A percentile compares a stretch with the other conserved stretches of the same genome.
Conservation (phyloP, 1,139 yeast genomes). For the Yamadazyma siamensis region DNA sequence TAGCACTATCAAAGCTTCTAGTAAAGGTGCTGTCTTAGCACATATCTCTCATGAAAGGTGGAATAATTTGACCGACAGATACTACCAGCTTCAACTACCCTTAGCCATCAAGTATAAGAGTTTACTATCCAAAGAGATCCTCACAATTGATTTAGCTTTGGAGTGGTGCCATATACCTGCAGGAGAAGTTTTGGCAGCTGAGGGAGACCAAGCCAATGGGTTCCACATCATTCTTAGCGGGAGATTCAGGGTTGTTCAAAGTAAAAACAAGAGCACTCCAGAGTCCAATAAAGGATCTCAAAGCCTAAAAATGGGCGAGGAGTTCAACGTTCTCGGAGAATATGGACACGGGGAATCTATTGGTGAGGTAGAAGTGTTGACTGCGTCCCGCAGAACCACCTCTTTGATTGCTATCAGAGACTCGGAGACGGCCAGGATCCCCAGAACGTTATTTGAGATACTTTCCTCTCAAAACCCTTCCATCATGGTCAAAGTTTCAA, state of each 20-base stretch:
- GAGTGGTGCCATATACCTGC: conserved; percentile 94
- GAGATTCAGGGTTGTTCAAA: conserved; percentile 63
- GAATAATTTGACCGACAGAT: conserved; percentile 68
- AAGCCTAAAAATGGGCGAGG: conserved; percentile 21
- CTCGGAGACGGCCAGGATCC: conserved; percentile 90
- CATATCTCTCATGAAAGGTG: conserved; percentile 61
- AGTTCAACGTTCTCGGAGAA: conserved; percentile 58
- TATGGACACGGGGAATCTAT: conserved; percentile 92
- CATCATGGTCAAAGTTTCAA: conserved; percentile 83
- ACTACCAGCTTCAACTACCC: conserved; percentile 71
- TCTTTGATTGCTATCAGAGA: conserved; percentile 88
- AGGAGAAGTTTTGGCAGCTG: conserved; percentile 74
- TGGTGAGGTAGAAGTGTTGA: conserved; percentile 92
- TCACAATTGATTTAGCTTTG: conserved; percentile 82
- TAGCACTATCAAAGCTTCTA: conserved; percentile 62
- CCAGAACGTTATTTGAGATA: conserved; percentile 82
- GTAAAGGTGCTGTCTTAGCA: conserved; percentile 61
- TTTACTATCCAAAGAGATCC: conserved; percentile 61
- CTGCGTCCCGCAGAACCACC: conserved; percentile 70
- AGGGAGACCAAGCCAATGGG: conserved; percentile 89
- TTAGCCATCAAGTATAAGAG: conserved; percentile 71
- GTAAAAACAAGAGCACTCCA: conserved; percentile 7
- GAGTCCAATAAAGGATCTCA: conserved; percentile 15
- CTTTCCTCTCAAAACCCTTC: conserved; percentile 83
- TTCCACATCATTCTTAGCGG: conserved; percentile 91